Evolutionary conservation across 176 grass and related monocot genomes (phyloP).

Genomic region (Carex kokanica): DNA sequence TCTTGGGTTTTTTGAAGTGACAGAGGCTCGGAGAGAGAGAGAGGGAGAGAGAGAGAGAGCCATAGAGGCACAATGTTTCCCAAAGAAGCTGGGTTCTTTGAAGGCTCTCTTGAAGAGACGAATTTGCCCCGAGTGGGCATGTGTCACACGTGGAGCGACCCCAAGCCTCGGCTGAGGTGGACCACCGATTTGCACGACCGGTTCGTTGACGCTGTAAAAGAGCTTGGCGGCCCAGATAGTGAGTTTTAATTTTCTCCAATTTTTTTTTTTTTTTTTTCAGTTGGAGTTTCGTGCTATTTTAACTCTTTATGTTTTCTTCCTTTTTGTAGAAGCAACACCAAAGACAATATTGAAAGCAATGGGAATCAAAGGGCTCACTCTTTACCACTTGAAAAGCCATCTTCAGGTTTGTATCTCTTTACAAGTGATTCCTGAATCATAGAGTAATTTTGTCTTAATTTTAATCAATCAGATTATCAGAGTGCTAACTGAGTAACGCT

Average conservation of each 20-base stretch:
- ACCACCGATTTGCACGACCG: conserved; percentile 98
- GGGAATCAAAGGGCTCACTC: conserved; percentile 95
- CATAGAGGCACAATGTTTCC: conserved; percentile 73
- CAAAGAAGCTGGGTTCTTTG: conserved; percentile 67
- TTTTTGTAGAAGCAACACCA: conserved; percentile 80
- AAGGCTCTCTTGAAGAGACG: conserved; percentile 51
- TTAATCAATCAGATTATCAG: neutral
- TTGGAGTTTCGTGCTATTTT: neutral
- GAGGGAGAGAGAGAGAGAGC: neutral
- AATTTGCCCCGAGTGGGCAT: conserved; percentile 73
- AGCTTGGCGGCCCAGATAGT: conserved; percentile 98
- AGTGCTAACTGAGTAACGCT: neutral
- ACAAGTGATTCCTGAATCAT: neutral
- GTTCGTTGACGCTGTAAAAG: conserved; percentile 91
- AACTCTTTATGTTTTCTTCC: neutral
- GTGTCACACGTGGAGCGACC: conserved; percentile 91
- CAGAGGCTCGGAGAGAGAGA: neutral
- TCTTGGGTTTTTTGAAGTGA: conserved; percentile 18
- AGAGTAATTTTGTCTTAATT: conserved; percentile 7
- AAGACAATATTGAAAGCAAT: conserved; percentile 99
- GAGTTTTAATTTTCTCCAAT: neutral
- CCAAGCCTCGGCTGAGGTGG: conserved; percentile 96
- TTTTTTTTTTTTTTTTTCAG: neutral
- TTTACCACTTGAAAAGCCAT: conserved; percentile 99
- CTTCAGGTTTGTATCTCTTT: conserved; percentile 59